Evolutionary conservation across 1,284 basidiomycete genomes (phyloP).

Genomic region (Puccinia horiana): DNA sequence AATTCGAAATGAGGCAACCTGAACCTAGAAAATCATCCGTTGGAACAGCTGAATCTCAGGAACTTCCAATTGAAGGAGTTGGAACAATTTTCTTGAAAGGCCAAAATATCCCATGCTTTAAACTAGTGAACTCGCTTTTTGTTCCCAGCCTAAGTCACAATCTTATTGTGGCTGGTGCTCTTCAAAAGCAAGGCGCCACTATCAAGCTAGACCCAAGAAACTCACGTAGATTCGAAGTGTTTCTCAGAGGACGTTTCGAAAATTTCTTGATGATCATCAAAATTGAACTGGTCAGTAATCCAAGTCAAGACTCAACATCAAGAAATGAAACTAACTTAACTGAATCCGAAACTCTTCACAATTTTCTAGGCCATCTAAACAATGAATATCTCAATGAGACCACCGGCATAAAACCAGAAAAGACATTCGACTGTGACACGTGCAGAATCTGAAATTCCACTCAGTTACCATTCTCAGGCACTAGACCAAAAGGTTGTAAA

Average conservation of each 20-base stretch:
- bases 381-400: neutral
- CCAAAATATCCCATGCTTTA: neutral
- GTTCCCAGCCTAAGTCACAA: neutral
- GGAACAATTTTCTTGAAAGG: neutral
- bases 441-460: neutral
- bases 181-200: neutral
- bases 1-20: neutral
- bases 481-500: neutral
- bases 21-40: neutral
- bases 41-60: neutral
- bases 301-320: neutral
- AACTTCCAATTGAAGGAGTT: neutral
- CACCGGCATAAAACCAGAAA: neutral
- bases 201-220: neutral
- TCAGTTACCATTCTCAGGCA: neutral
- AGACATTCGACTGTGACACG: neutral
- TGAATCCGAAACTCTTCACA: neutral
- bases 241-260: neutral
- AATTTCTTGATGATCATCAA: neutral
- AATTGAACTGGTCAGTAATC: neutral
- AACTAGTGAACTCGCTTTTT: neutral
- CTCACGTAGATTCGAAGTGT: neutral
- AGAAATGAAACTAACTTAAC: neutral
- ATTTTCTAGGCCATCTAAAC: neutral
- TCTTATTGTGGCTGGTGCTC: neutral